Evolutionary conservation across 1,139 yeast species (phyloP).

Genomic region (Debaryomyces sp.): DNA sequence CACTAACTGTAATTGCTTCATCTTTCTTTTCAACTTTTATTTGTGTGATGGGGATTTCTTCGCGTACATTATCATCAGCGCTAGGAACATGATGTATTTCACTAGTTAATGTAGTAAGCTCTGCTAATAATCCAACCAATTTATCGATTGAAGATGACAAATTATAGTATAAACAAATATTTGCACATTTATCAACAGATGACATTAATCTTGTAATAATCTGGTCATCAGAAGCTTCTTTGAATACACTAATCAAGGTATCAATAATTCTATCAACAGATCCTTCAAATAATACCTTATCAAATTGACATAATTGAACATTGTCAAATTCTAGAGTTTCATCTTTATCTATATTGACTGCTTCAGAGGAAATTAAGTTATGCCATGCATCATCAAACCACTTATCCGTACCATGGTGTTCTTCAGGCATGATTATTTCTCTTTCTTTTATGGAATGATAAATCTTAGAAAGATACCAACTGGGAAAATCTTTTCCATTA

Average conservation of each 20-base stretch:
- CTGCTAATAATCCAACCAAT: slow-evolving; percentile 63
- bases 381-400: slow-evolving; percentile 97
- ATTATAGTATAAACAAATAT: slow-evolving; percentile 68
- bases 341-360: slow-evolving; percentile 18
- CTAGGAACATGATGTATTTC: slow-evolving; percentile 17
- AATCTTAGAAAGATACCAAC: slow-evolving; percentile 80
- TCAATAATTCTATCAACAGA: slow-evolving; percentile 65
- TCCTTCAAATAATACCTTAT: slow-evolving; percentile 66
- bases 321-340: slow-evolving; percentile 25
- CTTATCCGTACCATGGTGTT: slow-evolving; percentile 82
- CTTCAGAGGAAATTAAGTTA: slow-evolving; percentile 64
- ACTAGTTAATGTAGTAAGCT: slow-evolving; percentile 58
- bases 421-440: slow-evolving; percentile 98
- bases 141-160: slow-evolving; percentile 62
- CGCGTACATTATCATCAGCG: slow-evolving; percentile 38
- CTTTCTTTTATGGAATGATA: slow-evolving; percentile 78
- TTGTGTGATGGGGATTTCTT: slow-evolving; percentile 51
- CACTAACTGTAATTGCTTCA: slow-evolving; percentile 73
- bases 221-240: slow-evolving; percentile 88
- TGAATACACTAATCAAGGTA: slow-evolving; percentile 75
- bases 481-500: slow-evolving; percentile 78
- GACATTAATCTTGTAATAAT: slow-evolving; percentile 85
- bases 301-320: slow-evolving; percentile 51
- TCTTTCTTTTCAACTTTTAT: slow-evolving; percentile 51
- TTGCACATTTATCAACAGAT: slow-evolving; percentile 82